Percentiles rank a stretch among this genome's conserved stretches.
These are phyloP conservation scores for Diplotaxis tenuifolia DNA, from an alignment of 345 rosid genomes.

Conservation along the genomic window DNA sequence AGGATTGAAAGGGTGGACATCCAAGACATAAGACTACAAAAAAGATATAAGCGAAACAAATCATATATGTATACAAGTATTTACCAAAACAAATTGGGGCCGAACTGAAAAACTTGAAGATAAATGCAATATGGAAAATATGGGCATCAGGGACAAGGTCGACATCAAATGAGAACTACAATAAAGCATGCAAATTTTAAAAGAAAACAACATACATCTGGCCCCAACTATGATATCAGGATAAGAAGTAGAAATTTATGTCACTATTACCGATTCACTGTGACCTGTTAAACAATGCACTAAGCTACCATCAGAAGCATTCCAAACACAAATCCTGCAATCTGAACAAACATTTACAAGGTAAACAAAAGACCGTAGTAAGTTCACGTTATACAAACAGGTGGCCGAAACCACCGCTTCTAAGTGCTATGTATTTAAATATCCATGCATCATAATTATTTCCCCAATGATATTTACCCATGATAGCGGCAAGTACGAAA, in stretches of 20 bases:
- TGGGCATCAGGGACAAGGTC: conserved; percentile 7
- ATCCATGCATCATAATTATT: conserved; percentile 17
- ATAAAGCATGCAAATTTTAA: not conserved
- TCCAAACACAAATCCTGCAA: conserved; percentile 99
- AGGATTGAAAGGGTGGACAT: conserved; percentile 98
- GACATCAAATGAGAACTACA: conserved; percentile 13
- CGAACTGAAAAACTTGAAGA: conserved; percentile 16
- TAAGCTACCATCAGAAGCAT: conserved; percentile 94
- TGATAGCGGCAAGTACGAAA: conserved; percentile 97
- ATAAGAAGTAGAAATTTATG: conserved; percentile 24
- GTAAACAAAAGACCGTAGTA: conserved; percentile 15
- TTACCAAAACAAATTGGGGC: not conserved
- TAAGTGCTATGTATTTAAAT: conserved; percentile 5
- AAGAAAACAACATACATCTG: not conserved
- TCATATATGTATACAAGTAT: conserved; percentile 2
- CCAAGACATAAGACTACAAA: conserved; percentile 94
- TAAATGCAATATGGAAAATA: conserved; percentile 1
- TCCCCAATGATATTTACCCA: conserved; percentile 61
- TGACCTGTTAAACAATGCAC: conserved; percentile 98
- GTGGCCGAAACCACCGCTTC: not conserved
- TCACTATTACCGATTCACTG: conserved; percentile 75
- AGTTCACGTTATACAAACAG: conserved; percentile 15
- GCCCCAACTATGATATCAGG: conserved; percentile 21
- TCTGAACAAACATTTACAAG: conserved; percentile 50
- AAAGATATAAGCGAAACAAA: conserved; percentile 22